phyloP scores from a whole-genome alignment of 1,139 yeast species.

The Suhomyces bribrorum region DNA sequence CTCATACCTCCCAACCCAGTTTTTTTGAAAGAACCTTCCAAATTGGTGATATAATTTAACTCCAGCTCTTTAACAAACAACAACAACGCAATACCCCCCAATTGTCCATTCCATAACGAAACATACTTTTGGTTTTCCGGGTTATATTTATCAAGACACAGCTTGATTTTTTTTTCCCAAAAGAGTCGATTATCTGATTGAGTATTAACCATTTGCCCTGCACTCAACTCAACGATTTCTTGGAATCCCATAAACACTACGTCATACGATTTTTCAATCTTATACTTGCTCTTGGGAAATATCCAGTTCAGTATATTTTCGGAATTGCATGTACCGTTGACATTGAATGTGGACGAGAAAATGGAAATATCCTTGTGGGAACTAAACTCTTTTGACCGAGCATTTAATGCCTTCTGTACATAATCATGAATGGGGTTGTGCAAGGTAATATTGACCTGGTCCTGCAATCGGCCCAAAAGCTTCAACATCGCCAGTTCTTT shows the following conservation, averaged over 20 bases:
- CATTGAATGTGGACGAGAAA: slow-evolving; percentile 70
- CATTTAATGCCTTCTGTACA: slow-evolving; percentile 55
- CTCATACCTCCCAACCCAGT: slow-evolving; percentile 78
- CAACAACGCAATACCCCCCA: slow-evolving; percentile 87
- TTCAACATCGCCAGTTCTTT: slow-evolving; percentile 50
- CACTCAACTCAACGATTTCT: slow-evolving; percentile 88
- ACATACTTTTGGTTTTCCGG: slow-evolving; percentile 53
- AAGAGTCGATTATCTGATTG: slow-evolving; percentile 68
- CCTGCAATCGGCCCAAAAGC: slow-evolving; percentile 50
- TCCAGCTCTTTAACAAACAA: slow-evolving; percentile 27
- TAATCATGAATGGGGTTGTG: slow-evolving; percentile 74
- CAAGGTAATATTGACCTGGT: slow-evolving; percentile 48
- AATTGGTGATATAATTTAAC: slow-evolving; percentile 55
- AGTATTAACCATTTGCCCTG: slow-evolving; percentile 84
- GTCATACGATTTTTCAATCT: slow-evolving; percentile 49
- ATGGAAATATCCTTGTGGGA: slow-evolving; percentile 52
- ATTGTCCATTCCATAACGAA: slow-evolving; percentile 79
- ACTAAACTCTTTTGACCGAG: slow-evolving; percentile 50
- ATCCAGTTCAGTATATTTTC: slow-evolving; percentile 61
- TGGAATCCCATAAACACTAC: slow-evolving; percentile 83
- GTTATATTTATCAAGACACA: slow-evolving; percentile 50
- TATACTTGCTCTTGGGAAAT: slow-evolving; percentile 40
- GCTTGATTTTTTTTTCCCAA: slow-evolving; percentile 77
- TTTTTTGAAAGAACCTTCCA: slow-evolving; percentile 79
- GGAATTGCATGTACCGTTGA: slow-evolving; percentile 58